These are phyloP conservation scores for Leccinum variicolor DNA, from an alignment of 768 basidiomycete genomes.

Conservation along the genomic window DNA sequence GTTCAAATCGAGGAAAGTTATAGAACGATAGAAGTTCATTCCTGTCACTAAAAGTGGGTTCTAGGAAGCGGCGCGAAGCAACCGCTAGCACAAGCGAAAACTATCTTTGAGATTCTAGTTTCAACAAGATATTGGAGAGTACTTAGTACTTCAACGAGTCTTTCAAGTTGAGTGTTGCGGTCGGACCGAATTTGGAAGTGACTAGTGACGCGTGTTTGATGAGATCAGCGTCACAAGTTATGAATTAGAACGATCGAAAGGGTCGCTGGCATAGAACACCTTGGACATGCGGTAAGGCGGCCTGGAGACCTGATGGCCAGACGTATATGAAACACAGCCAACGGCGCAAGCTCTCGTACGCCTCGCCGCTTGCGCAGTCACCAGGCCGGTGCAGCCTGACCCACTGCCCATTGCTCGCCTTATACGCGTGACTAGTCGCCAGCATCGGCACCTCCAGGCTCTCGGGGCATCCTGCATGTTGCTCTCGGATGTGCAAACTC, in stretches of 20 bases:
- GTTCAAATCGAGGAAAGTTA: not conserved
- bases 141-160: too few species aligned
- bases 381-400: not conserved
- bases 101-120: not conserved
- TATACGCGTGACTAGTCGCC: conserved; percentile 1
- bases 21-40: not conserved
- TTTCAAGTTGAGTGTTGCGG: too few species aligned
- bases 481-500: conserved; percentile 14
- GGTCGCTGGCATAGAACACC: not conserved
- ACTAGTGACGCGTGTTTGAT: not conserved
- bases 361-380: not conserved
- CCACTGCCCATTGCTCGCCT: conserved; percentile 8
- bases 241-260: not conserved
- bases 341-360: not conserved
- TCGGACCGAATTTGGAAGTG: not conserved
- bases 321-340: conserved; percentile 6
- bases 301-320: conserved; percentile 2
- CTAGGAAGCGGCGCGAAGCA: not conserved
- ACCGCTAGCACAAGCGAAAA: not conserved
- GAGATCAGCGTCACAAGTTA: not conserved
- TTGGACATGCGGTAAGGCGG: not conserved
- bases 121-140: too few species aligned
- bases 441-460: not conserved
- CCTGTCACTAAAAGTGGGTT: not conserved
- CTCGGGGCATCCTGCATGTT: conserved; percentile 6